phyloP scores from a whole-genome alignment of 129 eudicot species.

The Ambrosia artemisiifolia region DNA sequence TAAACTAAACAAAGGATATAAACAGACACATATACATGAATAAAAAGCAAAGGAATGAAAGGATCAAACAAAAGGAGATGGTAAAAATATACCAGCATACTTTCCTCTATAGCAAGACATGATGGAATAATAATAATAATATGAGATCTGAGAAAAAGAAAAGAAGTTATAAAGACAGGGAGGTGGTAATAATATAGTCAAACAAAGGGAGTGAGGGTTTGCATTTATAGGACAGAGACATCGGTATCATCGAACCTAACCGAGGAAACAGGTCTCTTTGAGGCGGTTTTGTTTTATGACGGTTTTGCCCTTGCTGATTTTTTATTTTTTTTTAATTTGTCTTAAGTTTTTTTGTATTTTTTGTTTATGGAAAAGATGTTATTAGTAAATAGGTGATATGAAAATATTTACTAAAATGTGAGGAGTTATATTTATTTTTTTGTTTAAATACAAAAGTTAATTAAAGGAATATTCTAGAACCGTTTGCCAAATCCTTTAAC shows the following conservation, averaged over 20 bases:
- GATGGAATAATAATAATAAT: background rate
- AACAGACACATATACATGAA: background rate
- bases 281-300: background rate
- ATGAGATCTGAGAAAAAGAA: background rate
- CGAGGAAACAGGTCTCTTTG: background rate
- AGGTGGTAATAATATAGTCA: background rate
- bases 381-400: too few relatives aligned
- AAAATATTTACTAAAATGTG: too few relatives aligned
- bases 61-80: background rate
- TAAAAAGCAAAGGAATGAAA: background rate
- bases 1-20: background rate
- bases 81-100: conserved; percentile 55
- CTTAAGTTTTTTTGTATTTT: too few relatives aligned
- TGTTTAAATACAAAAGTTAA: too few relatives aligned
- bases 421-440: too few relatives aligned
- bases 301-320: background rate
- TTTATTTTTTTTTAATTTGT: background rate
- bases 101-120: conserved; percentile 83
- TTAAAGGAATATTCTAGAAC: too few relatives aligned
- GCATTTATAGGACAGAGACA: background rate
- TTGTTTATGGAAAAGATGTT: too few relatives aligned
- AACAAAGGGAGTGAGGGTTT: background rate
- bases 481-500: too few relatives aligned
- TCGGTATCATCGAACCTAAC: background rate
- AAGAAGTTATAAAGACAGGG: background rate